Evolutionary conservation across 306 rosid genomes (phyloP).

Genomic region (Cicer yamashitae): DNA sequence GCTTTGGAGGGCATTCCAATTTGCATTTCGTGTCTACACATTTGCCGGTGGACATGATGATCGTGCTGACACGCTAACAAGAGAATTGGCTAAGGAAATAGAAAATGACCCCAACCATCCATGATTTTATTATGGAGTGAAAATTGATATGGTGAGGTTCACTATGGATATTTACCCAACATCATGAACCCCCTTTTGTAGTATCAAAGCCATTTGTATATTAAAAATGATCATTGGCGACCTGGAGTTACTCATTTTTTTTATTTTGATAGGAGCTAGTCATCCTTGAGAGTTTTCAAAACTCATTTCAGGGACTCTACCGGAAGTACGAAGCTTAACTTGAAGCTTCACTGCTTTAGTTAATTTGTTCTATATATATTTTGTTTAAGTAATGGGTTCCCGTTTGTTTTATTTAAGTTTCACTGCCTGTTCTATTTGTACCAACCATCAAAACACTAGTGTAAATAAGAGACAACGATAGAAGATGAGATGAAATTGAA

Average conservation of each 20-base stretch:
- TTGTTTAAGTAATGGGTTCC: not conserved
- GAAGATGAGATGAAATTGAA: not conserved
- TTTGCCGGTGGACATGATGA: conserved; percentile 91
- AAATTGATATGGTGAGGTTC: not conserved
- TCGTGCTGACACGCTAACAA: conserved; percentile 72
- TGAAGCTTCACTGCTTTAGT: conserved; percentile 34
- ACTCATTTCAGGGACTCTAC: conserved; percentile 20
- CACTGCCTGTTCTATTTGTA: not conserved
- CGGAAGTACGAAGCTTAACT: conserved; percentile 34
- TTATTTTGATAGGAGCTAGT: conserved; percentile 50
- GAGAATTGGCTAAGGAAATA: conserved; percentile 77
- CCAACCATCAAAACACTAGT: not conserved
- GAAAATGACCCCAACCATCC: conserved; percentile 57
- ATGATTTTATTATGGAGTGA: conserved; percentile 31
- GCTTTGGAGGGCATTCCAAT: conserved; percentile 87
- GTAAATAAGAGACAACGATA: not conserved
- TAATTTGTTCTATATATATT: not conserved
- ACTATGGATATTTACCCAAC: not conserved
- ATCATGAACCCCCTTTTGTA: conserved; percentile 19
- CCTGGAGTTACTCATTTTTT: conserved; percentile 32
- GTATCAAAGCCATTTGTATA: conserved; percentile 37
- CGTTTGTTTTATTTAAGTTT: not conserved
- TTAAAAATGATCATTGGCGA: conserved; percentile 39
- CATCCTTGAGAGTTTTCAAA: conserved; percentile 41
- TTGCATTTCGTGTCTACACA: conserved; percentile 73